Evolutionary conservation across 805 yeast species (phyloP).

Genomic region (Teunomyces stri): DNA sequence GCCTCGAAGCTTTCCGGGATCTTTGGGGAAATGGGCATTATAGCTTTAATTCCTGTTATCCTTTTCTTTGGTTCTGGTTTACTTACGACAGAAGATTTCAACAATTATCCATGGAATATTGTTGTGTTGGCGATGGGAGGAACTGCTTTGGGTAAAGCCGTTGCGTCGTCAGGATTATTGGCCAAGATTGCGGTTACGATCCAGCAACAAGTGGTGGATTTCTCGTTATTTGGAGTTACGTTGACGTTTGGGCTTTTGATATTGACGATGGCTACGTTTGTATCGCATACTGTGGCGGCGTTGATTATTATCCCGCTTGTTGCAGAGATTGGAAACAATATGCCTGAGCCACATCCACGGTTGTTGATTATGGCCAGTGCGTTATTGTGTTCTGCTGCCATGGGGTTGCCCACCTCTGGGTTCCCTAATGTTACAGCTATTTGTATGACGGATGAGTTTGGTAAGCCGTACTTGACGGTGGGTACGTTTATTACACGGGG

Average conservation of each 20-base stretch:
- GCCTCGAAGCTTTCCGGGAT: conserved; percentile 68
- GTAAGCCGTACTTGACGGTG: conserved; percentile 39
- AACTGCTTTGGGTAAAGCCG: conserved; percentile 91
- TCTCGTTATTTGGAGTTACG: conserved; percentile 71
- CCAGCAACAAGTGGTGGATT: conserved; percentile 60
- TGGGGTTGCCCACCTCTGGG: conserved; percentile 46
- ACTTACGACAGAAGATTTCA: conserved; percentile 84
- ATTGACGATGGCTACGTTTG: conserved; percentile 42
- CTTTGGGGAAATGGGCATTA: conserved; percentile 96
- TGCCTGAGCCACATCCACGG: conserved; percentile 37
- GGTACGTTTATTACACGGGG: conserved; percentile 43
- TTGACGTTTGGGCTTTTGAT: conserved; percentile 55
- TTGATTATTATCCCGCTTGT: conserved; percentile 43
- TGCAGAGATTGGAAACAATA: conserved; percentile 37
- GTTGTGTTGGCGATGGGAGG: conserved; percentile 98
- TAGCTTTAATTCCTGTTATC: conserved; percentile 86
- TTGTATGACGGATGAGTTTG: conserved; percentile 42
- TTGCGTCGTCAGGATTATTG: conserved; percentile 83
- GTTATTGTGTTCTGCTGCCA: conserved; percentile 41
- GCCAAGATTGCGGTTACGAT: conserved; percentile 72
- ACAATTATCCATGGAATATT: conserved; percentile 95
- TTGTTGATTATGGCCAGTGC: conserved; percentile 43
- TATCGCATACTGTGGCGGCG: conserved; percentile 46
- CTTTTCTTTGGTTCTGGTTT: conserved; percentile 91
- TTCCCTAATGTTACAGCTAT: conserved; percentile 46